phyloP scores from a whole-genome alignment of 768 basidiomycete species.

The Lentinula detonsa region DNA sequence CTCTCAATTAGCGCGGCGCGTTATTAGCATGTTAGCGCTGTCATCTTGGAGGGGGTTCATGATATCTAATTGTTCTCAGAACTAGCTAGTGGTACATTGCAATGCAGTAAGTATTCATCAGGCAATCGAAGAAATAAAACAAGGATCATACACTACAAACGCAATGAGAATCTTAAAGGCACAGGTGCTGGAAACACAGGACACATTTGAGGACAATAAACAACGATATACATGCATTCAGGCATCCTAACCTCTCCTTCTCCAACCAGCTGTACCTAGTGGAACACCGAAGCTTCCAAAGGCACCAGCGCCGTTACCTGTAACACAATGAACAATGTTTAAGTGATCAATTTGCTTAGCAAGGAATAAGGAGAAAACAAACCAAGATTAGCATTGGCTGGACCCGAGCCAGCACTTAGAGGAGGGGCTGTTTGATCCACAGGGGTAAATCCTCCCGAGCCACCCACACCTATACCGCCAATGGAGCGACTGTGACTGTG shows the following conservation, averaged over 20 bases:
- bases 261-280: slow-evolving; percentile 23
- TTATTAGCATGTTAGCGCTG: too few relatives aligned
- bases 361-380: not conserved
- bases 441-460: slow-evolving; percentile 4
- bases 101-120: too few relatives aligned
- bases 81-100: too few relatives aligned
- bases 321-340: not conserved
- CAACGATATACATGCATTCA: too few relatives aligned
- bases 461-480: slow-evolving; percentile 1
- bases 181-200: too few relatives aligned
- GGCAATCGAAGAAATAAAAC: too few relatives aligned
- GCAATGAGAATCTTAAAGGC: too few relatives aligned
- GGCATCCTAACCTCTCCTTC: not conserved
- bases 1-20: too few relatives aligned
- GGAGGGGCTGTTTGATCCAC: slow-evolving; percentile 12
- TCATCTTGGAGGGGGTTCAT: too few relatives aligned
- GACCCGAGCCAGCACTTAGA: slow-evolving; percentile 15
- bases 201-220: too few relatives aligned
- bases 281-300: slow-evolving; percentile 46
- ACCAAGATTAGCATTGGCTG: not conserved
- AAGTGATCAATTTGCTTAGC: not conserved
- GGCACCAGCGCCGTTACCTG: slow-evolving; percentile 30
- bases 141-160: too few relatives aligned
- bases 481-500: slow-evolving; percentile 12
- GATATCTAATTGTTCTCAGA: too few relatives aligned